phyloP scores from a whole-genome alignment of 2,329 filamentous ascomycete species.

The Colletotrichum sp. region DNA sequence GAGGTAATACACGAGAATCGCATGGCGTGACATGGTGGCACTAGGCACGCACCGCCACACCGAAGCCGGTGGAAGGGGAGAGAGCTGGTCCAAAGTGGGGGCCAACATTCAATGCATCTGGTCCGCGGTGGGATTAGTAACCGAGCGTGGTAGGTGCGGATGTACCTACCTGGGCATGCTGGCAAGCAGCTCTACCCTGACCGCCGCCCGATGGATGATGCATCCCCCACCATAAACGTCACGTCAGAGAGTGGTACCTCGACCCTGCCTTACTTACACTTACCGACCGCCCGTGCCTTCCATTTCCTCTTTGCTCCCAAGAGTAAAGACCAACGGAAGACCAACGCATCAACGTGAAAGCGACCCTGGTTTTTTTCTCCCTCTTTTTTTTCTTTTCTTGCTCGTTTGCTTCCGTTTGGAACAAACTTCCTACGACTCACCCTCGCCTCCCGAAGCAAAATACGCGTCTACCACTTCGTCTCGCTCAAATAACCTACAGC shows the following conservation, averaged over 20 bases:
- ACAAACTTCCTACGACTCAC: not conserved
- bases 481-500: not conserved
- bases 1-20: not conserved
- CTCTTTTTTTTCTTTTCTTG: not conserved
- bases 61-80: conserved; percentile 14
- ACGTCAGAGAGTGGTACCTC: not conserved
- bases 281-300: not conserved
- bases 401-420: not conserved
- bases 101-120: not conserved
- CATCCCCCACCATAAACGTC: conserved; percentile 10
- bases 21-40: not conserved
- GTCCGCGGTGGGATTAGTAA: not conserved
- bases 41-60: conserved; percentile 12
- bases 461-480: not conserved
- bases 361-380: not conserved
- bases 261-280: not conserved
- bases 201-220: not conserved
- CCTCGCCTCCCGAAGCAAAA: not conserved
- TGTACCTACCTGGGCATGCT: not conserved
- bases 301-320: not conserved
- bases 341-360: not conserved
- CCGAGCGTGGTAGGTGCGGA: not conserved
- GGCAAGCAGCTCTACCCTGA: not conserved
- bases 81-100: not conserved
- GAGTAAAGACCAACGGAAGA: not conserved